A percentile compares a stretch with the other conserved stretches of the same genome.
These are phyloP conservation scores for Quercus ilex DNA, from an alignment of 306 rosid genomes.

Conservation along the genomic window DNA sequence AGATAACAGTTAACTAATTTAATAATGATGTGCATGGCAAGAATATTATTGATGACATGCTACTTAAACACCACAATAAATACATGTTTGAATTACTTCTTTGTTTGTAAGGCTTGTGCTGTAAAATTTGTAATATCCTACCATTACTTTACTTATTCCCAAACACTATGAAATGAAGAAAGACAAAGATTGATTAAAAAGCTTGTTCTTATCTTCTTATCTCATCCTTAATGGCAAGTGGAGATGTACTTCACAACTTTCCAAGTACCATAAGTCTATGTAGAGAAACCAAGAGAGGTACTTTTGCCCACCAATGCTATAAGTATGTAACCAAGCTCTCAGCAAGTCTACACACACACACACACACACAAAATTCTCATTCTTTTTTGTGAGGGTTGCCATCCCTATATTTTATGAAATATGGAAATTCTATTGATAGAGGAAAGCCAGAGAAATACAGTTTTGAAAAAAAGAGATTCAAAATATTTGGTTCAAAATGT, in stretches of 20 bases:
- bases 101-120: too few species aligned
- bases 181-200: neutral
- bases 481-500: neutral
- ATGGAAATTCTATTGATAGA: neutral
- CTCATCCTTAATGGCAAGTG: neutral
- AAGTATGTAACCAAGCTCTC: neutral
- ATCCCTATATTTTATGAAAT: too few species aligned
- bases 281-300: neutral
- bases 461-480: neutral
- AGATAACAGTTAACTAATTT: too few species aligned
- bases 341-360: neutral
- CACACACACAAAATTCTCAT: too few species aligned
- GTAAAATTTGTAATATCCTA: too few species aligned
- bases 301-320: neutral
- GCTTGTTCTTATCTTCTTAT: neutral
- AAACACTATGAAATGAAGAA: neutral
- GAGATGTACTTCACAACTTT: neutral
- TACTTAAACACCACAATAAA: too few species aligned
- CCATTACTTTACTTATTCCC: too few species aligned
- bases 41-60: too few species aligned
- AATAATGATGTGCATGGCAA: too few species aligned
- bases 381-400: neutral
- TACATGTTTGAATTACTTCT: too few species aligned
- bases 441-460: neutral
- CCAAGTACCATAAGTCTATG: neutral